Evolutionary conservation across 164 flowering plant genomes (phyloP).

Genomic region (Stephania yunnanensis): DNA sequence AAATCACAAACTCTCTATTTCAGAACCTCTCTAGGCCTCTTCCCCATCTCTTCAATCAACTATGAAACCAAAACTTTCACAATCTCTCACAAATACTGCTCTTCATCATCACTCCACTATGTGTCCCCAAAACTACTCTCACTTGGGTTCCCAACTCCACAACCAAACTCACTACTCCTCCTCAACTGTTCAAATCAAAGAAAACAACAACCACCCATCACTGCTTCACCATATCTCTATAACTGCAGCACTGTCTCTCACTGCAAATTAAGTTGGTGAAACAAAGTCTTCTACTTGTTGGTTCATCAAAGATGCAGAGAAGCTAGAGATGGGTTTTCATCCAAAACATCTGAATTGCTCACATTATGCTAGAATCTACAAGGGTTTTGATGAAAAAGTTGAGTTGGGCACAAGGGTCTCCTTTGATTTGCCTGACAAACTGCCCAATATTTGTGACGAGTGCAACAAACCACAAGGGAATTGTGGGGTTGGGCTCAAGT

Average conservation of each 20-base stretch:
- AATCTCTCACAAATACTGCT: constrained; percentile 35
- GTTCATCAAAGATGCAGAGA: constrained; percentile 30
- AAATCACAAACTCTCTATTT: constrained; percentile 45
- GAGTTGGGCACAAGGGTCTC: constrained; percentile 47
- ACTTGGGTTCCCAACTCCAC: constrained; percentile 41
- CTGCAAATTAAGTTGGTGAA: constrained; percentile 19
- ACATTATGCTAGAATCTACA: constrained; percentile 32
- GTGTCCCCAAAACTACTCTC: constrained; percentile 41
- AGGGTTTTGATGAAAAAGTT: constrained; percentile 17
- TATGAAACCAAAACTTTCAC: constrained; percentile 33
- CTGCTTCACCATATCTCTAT: constrained; percentile 6
- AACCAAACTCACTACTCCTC: constrained; percentile 46
- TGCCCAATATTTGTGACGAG: constrained; percentile 46
- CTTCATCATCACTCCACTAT: constrained; percentile 31
- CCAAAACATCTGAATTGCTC: constrained; percentile 45
- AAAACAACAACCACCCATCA: neutral
- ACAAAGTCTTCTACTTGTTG: constrained; percentile 25
- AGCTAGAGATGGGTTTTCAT: constrained; percentile 33
- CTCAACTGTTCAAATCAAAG: constrained; percentile 37
- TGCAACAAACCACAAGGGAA: constrained; percentile 52
- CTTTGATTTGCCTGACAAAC: constrained; percentile 49
- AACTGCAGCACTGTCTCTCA: constrained; percentile 24
- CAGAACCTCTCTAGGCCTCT: constrained; percentile 52
- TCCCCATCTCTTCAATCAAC: constrained; percentile 41
- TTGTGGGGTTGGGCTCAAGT: constrained; percentile 54